These are phyloP conservation scores for Plasmodium yoelii DNA, from an alignment of 169 alveolate genomes.

Conservation along the genomic window DNA sequence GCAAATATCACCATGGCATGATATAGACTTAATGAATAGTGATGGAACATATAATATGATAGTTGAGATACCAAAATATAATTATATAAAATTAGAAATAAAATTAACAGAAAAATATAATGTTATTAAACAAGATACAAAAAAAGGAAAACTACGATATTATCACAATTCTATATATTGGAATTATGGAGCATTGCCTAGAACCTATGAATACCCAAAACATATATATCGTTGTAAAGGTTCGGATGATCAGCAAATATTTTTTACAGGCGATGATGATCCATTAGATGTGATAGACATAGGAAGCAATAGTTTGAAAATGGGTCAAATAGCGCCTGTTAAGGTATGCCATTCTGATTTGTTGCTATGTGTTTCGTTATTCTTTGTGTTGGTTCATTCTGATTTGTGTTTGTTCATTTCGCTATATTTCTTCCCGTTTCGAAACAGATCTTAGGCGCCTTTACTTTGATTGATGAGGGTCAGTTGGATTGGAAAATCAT, in stretches of 20 bases:
- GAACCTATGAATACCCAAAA: constrained; percentile 60
- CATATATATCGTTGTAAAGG: constrained; percentile 19
- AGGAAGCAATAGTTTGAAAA: constrained; percentile 25
- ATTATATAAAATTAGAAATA: constrained; percentile 60
- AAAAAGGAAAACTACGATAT: constrained; percentile 58
- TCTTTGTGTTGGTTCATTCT: not conserved
- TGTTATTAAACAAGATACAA: constrained; percentile 68
- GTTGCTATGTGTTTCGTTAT: not conserved
- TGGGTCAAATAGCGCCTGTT: constrained; percentile 63
- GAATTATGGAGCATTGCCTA: constrained; percentile 71
- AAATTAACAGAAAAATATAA: constrained; percentile 52
- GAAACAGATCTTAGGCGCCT: constrained; percentile 33
- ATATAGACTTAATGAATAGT: constrained; percentile 40
- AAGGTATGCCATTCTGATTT: constrained; percentile 30
- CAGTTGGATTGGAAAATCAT: constrained; percentile 71
- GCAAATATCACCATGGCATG: constrained; percentile 70
- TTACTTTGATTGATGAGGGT: constrained; percentile 62
- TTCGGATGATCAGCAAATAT: not conserved
- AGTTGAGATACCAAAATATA: constrained; percentile 60
- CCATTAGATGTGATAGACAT: constrained; percentile 57
- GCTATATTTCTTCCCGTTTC: not conserved
- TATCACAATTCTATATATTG: constrained; percentile 66
- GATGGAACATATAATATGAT: constrained; percentile 70
- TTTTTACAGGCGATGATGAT: constrained; percentile 66
- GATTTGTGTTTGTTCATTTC: too few species aligned